Conservation (phyloP, 2,329 filamentous ascomycete species). For the Neonectria coccinea region DNA sequence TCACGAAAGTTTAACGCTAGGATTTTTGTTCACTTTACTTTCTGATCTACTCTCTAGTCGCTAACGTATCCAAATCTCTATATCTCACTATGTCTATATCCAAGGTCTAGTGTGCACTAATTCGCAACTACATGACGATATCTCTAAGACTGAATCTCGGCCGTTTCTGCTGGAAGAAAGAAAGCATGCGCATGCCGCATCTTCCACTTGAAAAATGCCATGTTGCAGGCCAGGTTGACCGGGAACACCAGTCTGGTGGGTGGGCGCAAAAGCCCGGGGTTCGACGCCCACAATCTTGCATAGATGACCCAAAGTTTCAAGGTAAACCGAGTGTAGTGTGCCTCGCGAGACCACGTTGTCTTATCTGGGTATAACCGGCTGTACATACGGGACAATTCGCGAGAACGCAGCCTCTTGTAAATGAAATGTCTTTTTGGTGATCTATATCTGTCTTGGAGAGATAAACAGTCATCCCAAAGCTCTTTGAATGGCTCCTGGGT, state of each 20-base stretch:
- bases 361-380: slow-evolving; percentile 23
- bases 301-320: slow-evolving; percentile 5
- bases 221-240: background rate
- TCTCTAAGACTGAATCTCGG: background rate
- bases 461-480: background rate
- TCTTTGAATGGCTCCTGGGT: background rate
- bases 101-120: no score
- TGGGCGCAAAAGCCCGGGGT: background rate
- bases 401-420: background rate
- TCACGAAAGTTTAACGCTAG: background rate
- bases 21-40: no score
- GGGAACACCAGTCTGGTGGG: no score
- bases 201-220: background rate
- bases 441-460: background rate
- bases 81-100: no score
- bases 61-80: background rate
- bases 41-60: background rate
- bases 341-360: slow-evolving; percentile 16
- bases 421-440: background rate
- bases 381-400: slow-evolving; percentile 23
- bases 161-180: background rate
- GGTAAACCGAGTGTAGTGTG: slow-evolving; percentile 20
- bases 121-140: no score
- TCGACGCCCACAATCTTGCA: background rate
- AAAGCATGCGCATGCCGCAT: background rate